Conservation (phyloP, 495 filamentous ascomycete genomes). For the Jackrogersella minutella region DNA sequence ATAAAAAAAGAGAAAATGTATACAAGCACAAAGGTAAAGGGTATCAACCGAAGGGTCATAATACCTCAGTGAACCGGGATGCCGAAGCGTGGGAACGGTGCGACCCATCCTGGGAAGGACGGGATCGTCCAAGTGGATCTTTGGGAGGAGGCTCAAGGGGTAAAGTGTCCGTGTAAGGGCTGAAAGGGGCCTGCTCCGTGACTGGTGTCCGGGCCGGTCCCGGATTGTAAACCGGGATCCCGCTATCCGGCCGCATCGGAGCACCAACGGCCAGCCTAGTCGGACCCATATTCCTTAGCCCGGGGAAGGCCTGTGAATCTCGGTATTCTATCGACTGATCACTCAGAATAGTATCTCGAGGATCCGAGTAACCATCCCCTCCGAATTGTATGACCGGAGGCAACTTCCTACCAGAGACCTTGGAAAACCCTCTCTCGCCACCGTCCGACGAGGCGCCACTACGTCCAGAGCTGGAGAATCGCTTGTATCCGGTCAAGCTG, state of each 20-base stretch:
- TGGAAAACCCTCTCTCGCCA: conserved; percentile 61
- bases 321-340: conserved; percentile 59
- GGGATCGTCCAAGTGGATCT: conserved; percentile 56
- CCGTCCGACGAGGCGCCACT: conserved; percentile 51
- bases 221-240: conserved; percentile 52
- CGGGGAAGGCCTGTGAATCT: conserved; percentile 57
- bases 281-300: conserved; percentile 40
- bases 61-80: conserved; percentile 62
- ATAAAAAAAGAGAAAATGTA: conserved; percentile 28
- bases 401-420: conserved; percentile 76
- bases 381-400: conserved; percentile 72
- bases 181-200: conserved; percentile 52
- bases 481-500: conserved; percentile 55
- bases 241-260: conserved; percentile 58
- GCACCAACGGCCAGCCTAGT: conserved; percentile 52
- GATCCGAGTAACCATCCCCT: conserved; percentile 73
- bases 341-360: conserved; percentile 56
- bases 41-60: conserved; percentile 49
- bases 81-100: conserved; percentile 47
- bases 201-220: conserved; percentile 57
- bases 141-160: conserved; percentile 32
- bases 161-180: conserved; percentile 41
- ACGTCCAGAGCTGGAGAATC: conserved; percentile 57
- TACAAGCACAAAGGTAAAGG: conserved; percentile 26
- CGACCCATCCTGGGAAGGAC: conserved; percentile 56